Conservation (phyloP, 768 basidiomycete genomes). For the Lanmaoa rubissima region DNA sequence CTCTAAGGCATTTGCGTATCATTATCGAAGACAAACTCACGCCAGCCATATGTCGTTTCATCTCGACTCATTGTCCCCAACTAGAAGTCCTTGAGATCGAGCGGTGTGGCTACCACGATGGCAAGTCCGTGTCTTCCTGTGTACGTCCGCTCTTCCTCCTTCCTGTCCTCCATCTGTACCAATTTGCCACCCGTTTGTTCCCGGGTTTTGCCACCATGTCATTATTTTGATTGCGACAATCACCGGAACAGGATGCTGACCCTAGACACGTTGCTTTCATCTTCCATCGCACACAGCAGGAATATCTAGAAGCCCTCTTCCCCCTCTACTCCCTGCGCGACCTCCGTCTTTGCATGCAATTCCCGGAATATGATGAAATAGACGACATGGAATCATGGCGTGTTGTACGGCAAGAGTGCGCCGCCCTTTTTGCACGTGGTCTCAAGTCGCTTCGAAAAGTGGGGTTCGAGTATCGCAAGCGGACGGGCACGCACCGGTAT, state of each 20-base stretch:
- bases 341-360: constrained; percentile 37
- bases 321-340: constrained; percentile 28
- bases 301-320: constrained; percentile 34
- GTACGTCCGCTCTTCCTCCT: constrained; percentile 29
- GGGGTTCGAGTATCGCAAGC: constrained; percentile 37
- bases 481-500: constrained; percentile 35
- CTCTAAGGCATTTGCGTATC: constrained; percentile 33
- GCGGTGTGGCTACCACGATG: constrained; percentile 37
- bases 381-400: constrained; percentile 35
- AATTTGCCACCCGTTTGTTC: constrained; percentile 9
- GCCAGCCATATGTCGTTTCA: constrained; percentile 28
- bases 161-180: constrained; percentile 6
- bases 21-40: constrained; percentile 37
- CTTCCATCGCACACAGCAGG: constrained; percentile 30
- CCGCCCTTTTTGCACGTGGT: constrained; percentile 28
- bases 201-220: constrained; percentile 12
- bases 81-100: constrained; percentile 35
- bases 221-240: constrained; percentile 23
- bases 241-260: constrained; percentile 29
- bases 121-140: constrained; percentile 35
- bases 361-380: constrained; percentile 34
- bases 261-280: constrained; percentile 30
- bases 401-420: constrained; percentile 27
- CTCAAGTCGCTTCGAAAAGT: constrained; percentile 33
- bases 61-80: constrained; percentile 30